These are phyloP conservation scores for Podospora australis DNA, from an alignment of 495 filamentous ascomycete genomes.

Conservation along the genomic window DNA sequence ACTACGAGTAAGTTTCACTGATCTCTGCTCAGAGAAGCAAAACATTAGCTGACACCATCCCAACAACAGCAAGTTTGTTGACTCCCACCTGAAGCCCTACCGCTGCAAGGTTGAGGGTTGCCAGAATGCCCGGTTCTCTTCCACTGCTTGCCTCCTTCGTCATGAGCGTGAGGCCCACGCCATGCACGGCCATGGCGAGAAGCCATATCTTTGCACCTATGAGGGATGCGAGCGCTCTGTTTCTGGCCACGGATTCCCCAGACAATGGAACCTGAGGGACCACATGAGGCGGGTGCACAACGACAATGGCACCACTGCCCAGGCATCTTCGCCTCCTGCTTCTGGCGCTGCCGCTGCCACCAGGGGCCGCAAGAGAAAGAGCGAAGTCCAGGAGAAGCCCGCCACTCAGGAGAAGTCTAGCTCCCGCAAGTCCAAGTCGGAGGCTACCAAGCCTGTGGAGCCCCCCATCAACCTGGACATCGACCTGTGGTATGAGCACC, in stretches of 20 bases:
- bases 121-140: constrained; percentile 76
- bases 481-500: constrained; percentile 44
- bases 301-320: constrained; percentile 47
- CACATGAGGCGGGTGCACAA: constrained; percentile 93
- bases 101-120: constrained; percentile 77
- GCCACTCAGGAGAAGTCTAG: constrained; percentile 29
- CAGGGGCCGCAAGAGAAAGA: constrained; percentile 46
- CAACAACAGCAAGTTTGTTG: constrained; percentile 74
- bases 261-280: constrained; percentile 88
- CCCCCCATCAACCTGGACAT: constrained; percentile 28
- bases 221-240: constrained; percentile 75
- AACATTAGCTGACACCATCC: constrained; percentile 27
- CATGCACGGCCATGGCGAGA: constrained; percentile 88
- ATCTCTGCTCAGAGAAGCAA: constrained; percentile 5
- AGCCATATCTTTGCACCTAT: constrained; percentile 79
- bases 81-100: constrained; percentile 91
- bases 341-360: constrained; percentile 26
- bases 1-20: constrained; percentile 72
- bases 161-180: constrained; percentile 93
- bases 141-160: constrained; percentile 88
- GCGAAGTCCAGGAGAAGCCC: constrained; percentile 32
- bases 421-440: constrained; percentile 36
- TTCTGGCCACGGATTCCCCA: constrained; percentile 78
- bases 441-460: constrained; percentile 26
- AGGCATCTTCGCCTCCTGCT: constrained; percentile 31